These are phyloP conservation scores for Calycina herbarum DNA, from an alignment of 2,329 filamentous ascomycete genomes.

Conservation along the genomic window DNA sequence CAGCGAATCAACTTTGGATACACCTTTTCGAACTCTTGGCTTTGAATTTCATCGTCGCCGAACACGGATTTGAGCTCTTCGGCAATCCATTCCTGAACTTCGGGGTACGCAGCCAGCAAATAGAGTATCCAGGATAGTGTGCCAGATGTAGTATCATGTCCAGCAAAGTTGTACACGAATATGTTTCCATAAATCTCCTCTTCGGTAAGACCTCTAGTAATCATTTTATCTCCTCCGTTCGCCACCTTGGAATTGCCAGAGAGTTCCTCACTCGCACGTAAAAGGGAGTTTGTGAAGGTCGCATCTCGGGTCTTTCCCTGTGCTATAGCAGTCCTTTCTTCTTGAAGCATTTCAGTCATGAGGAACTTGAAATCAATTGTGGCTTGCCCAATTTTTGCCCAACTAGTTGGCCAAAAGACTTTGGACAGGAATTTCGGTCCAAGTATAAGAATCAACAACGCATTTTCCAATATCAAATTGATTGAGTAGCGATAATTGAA, in stretches of 20 bases:
- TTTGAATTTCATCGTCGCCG: not conserved
- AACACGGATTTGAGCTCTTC: constrained; percentile 1
- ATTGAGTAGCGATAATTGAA: too few species aligned
- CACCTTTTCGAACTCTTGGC: not conserved
- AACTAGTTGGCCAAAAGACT: not conserved
- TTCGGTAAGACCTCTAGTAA: not conserved
- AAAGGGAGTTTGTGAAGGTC: constrained; percentile 1
- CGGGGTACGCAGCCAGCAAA: not conserved
- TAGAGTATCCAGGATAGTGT: not conserved
- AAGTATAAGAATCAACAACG: too few species aligned
- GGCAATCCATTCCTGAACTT: not conserved
- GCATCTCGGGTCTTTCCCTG: not conserved
- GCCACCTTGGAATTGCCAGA: not conserved
- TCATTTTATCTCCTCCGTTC: too few species aligned
- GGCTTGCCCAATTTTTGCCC: constrained; percentile 1
- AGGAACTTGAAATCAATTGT: constrained; percentile 3
- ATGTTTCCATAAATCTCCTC: constrained; percentile 7
- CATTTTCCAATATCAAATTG: too few species aligned
- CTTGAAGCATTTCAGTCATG: constrained; percentile 7
- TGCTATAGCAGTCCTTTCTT: constrained; percentile 2
- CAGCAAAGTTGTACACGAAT: constrained; percentile 7
- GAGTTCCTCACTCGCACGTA: constrained; percentile 3
- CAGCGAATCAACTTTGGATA: not conserved
- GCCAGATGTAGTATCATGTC: not conserved
- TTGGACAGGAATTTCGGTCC: too few species aligned